Percentiles rank a stretch among this genome's conserved stretches.
Evolutionary conservation across 495 filamentous ascomycete species (phyloP).

Genomic region (Pyrenopolyporus hunteri): DNA sequence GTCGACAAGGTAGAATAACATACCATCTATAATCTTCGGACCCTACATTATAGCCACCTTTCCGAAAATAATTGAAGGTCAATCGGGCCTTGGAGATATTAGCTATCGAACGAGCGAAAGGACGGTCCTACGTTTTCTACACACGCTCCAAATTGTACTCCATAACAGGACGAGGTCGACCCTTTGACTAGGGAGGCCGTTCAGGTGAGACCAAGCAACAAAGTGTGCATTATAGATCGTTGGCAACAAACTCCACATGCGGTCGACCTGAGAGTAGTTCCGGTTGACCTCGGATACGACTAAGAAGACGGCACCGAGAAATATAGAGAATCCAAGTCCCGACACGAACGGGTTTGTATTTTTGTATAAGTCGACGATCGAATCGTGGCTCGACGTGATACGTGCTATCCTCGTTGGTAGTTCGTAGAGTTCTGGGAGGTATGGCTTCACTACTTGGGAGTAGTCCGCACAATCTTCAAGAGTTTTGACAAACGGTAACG

Average conservation of each 20-base stretch:
- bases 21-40: conserved; percentile 95
- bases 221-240: conserved; percentile 90
- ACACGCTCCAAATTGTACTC: conserved; percentile 80
- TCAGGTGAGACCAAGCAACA: conserved; percentile 74
- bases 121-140: conserved; percentile 33
- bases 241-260: conserved; percentile 88
- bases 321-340: conserved; percentile 72
- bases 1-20: neutral
- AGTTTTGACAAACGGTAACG: conserved; percentile 70
- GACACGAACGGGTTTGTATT: conserved; percentile 86
- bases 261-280: conserved; percentile 95
- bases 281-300: conserved; percentile 79
- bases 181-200: conserved; percentile 71
- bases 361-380: conserved; percentile 71
- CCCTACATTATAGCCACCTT: conserved; percentile 86
- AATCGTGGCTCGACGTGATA: conserved; percentile 59
- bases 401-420: conserved; percentile 68
- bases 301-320: conserved; percentile 71
- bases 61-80: conserved; percentile 97
- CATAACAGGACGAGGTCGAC: conserved; percentile 77
- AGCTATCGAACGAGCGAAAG: neutral
- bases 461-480: conserved; percentile 76
- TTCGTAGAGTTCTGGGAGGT: conserved; percentile 75
- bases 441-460: conserved; percentile 71
- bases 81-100: conserved; percentile 58